Evolutionary conservation across 1,139 yeast genomes (phyloP).

Genomic region (Barnettozyma hawaiiensis): DNA sequence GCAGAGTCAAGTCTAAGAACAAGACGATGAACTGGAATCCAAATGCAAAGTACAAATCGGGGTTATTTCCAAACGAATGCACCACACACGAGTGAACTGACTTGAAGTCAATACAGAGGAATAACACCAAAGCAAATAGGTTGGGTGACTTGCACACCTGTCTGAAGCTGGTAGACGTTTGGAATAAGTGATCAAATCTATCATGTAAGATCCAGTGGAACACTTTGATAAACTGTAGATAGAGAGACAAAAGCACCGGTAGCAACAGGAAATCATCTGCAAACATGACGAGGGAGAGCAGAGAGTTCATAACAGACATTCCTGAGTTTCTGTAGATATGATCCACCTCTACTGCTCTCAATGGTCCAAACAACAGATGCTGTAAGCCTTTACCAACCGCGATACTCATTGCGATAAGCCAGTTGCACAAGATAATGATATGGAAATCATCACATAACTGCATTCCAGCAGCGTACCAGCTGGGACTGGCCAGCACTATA

Average conservation of each 20-base stretch:
- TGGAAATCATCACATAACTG: slow-evolving; percentile 40
- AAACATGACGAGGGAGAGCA: slow-evolving; percentile 61
- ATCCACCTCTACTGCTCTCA: slow-evolving; percentile 71
- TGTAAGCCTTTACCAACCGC: slow-evolving; percentile 29
- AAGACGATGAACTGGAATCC: slow-evolving; percentile 74
- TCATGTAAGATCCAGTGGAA: slow-evolving; percentile 72
- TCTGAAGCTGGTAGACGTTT: slow-evolving; percentile 31
- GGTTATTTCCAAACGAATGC: slow-evolving; percentile 43
- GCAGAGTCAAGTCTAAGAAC: slow-evolving; percentile 48
- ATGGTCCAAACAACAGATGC: slow-evolving; percentile 60
- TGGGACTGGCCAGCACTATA: slow-evolving; percentile 35
- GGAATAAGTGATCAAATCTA: slow-evolving; percentile 50
- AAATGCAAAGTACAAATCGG: slow-evolving; percentile 51
- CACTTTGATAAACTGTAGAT: slow-evolving; percentile 53
- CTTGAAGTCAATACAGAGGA: slow-evolving; percentile 45
- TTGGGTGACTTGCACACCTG: slow-evolving; percentile 33
- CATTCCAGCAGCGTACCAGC: slow-evolving; percentile 39
- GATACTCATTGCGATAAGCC: slow-evolving; percentile 26
- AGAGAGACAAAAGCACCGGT: slow-evolving; percentile 32
- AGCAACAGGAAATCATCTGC: slow-evolving; percentile 50
- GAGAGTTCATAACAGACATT: slow-evolving; percentile 59
- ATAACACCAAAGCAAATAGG: slow-evolving; percentile 35
- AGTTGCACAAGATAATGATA: slow-evolving; percentile 31
- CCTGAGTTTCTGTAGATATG: slow-evolving; percentile 65
- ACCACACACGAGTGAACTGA: slow-evolving; percentile 53